Conservation (phyloP, 192 early-diverging fungal species). For the Coemansia umbellata region DNA sequence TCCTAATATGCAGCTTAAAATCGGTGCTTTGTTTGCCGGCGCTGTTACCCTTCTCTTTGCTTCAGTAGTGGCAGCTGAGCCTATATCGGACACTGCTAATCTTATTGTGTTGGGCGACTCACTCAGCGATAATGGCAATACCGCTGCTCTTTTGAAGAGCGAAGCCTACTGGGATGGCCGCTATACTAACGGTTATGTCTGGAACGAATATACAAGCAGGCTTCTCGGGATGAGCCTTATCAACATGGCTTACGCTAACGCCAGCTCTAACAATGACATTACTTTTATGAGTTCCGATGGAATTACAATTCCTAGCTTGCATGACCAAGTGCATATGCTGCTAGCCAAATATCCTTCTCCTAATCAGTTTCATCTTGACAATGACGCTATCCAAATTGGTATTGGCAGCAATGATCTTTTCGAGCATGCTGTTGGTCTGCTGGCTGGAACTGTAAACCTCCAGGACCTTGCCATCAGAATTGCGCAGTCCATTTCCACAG, state of each 20-base stretch:
- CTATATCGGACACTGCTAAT: slow-evolving; percentile 13
- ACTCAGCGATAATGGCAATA: slow-evolving; percentile 33
- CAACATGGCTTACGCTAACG: slow-evolving; percentile 30
- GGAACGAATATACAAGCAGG: slow-evolving; percentile 42
- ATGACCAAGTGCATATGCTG: slow-evolving; percentile 36
- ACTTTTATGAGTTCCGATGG: slow-evolving; percentile 10
- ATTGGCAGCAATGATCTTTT: slow-evolving; percentile 43
- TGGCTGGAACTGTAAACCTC: slow-evolving; percentile 11
- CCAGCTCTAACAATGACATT: slow-evolving; percentile 37
- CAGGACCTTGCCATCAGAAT: slow-evolving; percentile 12
- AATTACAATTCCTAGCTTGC: slow-evolving; percentile 33
- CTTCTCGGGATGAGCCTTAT: slow-evolving; percentile 28
- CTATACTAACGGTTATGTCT: slow-evolving; percentile 37
- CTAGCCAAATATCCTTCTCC: slow-evolving; percentile 19
- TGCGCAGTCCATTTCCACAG: slow-evolving; percentile 13
- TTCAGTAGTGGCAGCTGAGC: slow-evolving; percentile 10
- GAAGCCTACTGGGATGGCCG: slow-evolving; percentile 35
- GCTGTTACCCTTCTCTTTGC: slow-evolving; percentile 15
- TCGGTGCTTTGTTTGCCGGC: slow-evolving; percentile 9
- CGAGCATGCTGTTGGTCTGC: slow-evolving; percentile 6
- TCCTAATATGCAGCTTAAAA: slow-evolving; percentile 8
- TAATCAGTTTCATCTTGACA: slow-evolving; percentile 21
- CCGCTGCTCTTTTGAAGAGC: neutral
- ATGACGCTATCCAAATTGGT: slow-evolving; percentile 33
- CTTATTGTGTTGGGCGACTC: slow-evolving; percentile 46